Conservation (phyloP, 1,284 basidiomycete species). For the Apiotrichum montevideense region DNA sequence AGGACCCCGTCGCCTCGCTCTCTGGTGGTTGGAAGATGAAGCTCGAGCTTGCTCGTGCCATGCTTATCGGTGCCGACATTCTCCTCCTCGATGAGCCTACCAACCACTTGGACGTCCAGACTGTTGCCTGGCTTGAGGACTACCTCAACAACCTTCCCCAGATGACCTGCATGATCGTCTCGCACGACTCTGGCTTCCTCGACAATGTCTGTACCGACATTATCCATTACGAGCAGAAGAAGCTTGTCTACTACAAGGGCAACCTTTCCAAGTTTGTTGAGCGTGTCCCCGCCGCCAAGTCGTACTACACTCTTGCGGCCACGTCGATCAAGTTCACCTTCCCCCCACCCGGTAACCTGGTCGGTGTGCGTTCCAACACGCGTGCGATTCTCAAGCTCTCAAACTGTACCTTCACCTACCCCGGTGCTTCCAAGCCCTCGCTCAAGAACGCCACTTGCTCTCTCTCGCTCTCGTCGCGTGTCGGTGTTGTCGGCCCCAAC, state of each 20-base stretch:
- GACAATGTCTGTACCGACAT: slow-evolving; percentile 97
- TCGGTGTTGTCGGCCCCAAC: slow-evolving; percentile 93
- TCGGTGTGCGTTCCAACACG: slow-evolving; percentile 96
- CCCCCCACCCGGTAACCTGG: slow-evolving; percentile 90
- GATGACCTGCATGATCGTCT: slow-evolving; percentile 89
- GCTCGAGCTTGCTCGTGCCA: slow-evolving; percentile 84
- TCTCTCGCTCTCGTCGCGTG: slow-evolving; percentile 83
- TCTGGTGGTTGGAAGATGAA: slow-evolving; percentile 99
- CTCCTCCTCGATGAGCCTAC: slow-evolving; percentile 59
- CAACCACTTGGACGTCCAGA: slow-evolving; percentile 71
- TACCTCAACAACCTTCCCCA: slow-evolving; percentile 75
- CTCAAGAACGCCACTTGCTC: slow-evolving; percentile 85
- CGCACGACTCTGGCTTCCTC: slow-evolving; percentile 96
- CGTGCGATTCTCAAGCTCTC: slow-evolving; percentile 92
- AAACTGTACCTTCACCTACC: slow-evolving; percentile 92
- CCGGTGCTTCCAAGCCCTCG: slow-evolving; percentile 75
- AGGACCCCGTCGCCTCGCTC: slow-evolving; percentile 77
- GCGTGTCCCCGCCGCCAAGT: slow-evolving; percentile 87
- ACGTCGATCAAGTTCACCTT: slow-evolving; percentile 95
- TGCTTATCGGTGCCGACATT: slow-evolving; percentile 93
- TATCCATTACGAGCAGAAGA: slow-evolving; percentile 93
- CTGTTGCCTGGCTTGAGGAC: slow-evolving; percentile 88
- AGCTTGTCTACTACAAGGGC: slow-evolving; percentile 92
- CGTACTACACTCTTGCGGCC: slow-evolving; percentile 94
- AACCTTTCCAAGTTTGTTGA: slow-evolving; percentile 90